phyloP scores from a whole-genome alignment of 257 asterid genomes.

The Petrea volubilis region DNA sequence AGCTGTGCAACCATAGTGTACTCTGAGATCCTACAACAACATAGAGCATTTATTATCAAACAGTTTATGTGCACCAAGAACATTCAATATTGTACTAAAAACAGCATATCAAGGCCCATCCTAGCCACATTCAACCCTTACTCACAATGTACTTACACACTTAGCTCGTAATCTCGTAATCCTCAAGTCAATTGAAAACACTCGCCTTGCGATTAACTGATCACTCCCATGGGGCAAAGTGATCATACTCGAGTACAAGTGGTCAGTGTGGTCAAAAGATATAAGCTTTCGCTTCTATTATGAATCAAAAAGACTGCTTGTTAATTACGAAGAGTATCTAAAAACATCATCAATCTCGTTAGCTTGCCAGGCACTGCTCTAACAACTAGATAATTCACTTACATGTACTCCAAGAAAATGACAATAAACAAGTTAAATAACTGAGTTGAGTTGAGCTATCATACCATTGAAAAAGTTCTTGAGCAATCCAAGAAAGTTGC shows the following conservation, averaged over 20 bases:
- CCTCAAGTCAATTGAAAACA: neutral
- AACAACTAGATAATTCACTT: too few species aligned
- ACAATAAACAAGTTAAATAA: neutral
- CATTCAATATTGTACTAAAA: neutral
- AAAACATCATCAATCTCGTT: too few species aligned
- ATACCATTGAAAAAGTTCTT: constrained; percentile 58
- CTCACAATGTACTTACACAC: neutral
- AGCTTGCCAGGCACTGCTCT: too few species aligned
- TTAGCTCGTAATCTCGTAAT: neutral
- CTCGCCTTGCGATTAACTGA: too few species aligned
- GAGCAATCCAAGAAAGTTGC: constrained; percentile 54
- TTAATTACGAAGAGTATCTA: too few species aligned
- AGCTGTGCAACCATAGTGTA: neutral
- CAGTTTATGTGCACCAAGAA: constrained; percentile 16
- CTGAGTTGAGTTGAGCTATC: neutral
- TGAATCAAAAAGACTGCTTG: too few species aligned
- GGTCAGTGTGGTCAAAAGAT: too few species aligned
- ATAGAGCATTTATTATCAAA: neutral
- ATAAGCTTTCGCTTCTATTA: too few species aligned
- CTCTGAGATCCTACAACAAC: too few species aligned
- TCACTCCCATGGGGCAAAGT: too few species aligned
- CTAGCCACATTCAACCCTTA: neutral
- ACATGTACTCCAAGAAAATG: neutral
- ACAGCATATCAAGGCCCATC: neutral
- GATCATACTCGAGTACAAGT: too few species aligned